Conservation (phyloP, 139 green algal genomes). For the Closterium sp. region DNA sequence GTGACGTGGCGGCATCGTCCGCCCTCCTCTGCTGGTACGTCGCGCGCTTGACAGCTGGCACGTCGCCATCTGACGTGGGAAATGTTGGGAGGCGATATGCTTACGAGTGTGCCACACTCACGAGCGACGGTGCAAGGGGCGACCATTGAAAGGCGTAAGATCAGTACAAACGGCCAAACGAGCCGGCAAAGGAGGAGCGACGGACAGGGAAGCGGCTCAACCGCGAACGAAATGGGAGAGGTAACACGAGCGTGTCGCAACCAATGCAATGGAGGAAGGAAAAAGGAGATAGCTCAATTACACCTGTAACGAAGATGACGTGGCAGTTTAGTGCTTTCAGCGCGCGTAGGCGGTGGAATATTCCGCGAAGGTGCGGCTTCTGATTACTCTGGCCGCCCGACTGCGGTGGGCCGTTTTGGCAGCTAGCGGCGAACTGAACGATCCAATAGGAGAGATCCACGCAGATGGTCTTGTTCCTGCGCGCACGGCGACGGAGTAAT, state of each 20-base stretch:
- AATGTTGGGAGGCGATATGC: not conserved
- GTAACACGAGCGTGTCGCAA: not conserved
- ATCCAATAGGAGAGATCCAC: constrained; percentile 41
- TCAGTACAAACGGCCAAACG: no score
- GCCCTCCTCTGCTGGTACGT: constrained; percentile 16
- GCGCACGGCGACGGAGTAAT: not conserved
- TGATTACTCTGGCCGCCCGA: not conserved
- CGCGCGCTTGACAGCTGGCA: constrained; percentile 23
- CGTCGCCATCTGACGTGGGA: constrained; percentile 14
- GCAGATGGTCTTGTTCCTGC: constrained; percentile 39
- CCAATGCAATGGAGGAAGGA: not conserved
- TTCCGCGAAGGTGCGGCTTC: constrained; percentile 23
- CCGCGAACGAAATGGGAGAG: no score
- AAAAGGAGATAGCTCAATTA: no score
- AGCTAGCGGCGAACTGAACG: not conserved
- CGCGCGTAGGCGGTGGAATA: constrained; percentile 36
- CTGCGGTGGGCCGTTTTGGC: not conserved
- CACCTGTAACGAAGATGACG: constrained; percentile 29
- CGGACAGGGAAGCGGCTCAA: no score
- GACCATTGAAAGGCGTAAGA: not conserved
- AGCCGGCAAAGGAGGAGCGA: no score
- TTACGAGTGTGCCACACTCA: no score
- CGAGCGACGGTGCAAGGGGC: not conserved
- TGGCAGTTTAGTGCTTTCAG: constrained; percentile 32
- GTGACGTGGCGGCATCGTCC: not conserved